Base-by-base conservation (phyloP, 495 filamentous ascomycete species). In the Penicillium waksmanii region DNA sequence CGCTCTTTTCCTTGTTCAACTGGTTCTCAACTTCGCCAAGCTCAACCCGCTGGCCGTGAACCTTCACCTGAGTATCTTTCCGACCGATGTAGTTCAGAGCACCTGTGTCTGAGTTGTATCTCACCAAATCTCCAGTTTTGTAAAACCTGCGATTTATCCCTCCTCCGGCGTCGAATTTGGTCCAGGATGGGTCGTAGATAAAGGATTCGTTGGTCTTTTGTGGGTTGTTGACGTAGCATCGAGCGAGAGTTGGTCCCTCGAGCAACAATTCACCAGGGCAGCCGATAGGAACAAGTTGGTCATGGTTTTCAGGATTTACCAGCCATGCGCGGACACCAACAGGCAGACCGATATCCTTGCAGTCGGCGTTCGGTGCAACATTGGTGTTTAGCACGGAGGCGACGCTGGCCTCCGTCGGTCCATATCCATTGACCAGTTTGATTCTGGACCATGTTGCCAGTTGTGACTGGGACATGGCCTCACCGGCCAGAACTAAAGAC, bases 51-150 rank as follows among this genome's bases (percentile, higher is more conserved):
- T 90, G 87, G 11, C 87, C 87, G 40, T 84, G 81, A 17, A 88
- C 71, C 69, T 90, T 90, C n/a, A 87, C 82, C 63, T 88, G 86
- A 1, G 82, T 82, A 58, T 90, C 87, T 54, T 85, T 84, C 31
- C 87, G 75, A 44, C 86, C 86, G 17, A 89, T 70, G 68, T 86
- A 88, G 40, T 78, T 75, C n/a, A 88, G 68, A 10, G 73, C 76
- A 10, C 83, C 82, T 56, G 74, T 66, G 5, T 85, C 83, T n/a
- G 84, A 81, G 27, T 80, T 74, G 56, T 89, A 87, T 27, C 79
- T 75, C 8, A 86, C 86, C 31, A 89, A 63, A 63, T 90, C 87
- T 4, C 87, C 86, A 1, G 86, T 89, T 69, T 87, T 88, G 67
- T 91, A 91, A 17, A 90, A 70, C 49, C 85, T 76, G 5, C 85